Evolutionary conservation across 2,329 filamentous ascomycete genomes (phyloP).

Genomic region (Ramularia collo-cygni): DNA sequence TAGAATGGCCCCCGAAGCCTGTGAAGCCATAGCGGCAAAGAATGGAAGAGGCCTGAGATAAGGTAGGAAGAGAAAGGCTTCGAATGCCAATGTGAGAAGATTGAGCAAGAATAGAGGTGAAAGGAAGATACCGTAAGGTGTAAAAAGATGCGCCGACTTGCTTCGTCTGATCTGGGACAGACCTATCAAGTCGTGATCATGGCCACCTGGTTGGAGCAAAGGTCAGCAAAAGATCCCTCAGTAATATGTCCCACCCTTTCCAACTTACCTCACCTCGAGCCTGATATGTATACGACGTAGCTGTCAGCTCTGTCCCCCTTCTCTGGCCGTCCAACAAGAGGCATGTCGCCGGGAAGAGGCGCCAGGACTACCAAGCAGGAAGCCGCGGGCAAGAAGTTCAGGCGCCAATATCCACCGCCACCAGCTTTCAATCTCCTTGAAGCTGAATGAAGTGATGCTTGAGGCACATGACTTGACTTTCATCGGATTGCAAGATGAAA

Average conservation of each 20-base stretch:
- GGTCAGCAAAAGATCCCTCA: conserved; percentile 6
- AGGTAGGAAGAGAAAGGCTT: no score
- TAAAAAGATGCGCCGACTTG: no score
- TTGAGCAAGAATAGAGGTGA: no score
- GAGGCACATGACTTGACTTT: conserved; percentile 5
- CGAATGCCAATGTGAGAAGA: no score
- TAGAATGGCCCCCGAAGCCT: no score
- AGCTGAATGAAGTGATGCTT: conserved; percentile 9
- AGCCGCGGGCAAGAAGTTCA: conserved; percentile 10
- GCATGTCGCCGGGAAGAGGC: conserved; percentile 5
- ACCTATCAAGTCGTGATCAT: not conserved
- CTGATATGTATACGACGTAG: not conserved
- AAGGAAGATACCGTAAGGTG: no score
- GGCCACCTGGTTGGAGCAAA: conserved; percentile 2
- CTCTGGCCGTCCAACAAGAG: conserved; percentile 3
- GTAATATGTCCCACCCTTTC: not conserved
- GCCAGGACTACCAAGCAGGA: conserved; percentile 2
- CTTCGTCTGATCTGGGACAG: no score
- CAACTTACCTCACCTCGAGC: not conserved
- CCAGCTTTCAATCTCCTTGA: conserved; percentile 15
- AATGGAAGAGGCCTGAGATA: no score
- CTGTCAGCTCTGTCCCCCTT: not conserved
- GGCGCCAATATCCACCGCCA: conserved; percentile 15
- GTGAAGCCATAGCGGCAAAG: no score
- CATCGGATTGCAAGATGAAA: conserved; percentile 10